Evolutionary conservation across 805 yeast genomes (phyloP).

Genomic region (Metschnikowia picachoensis): DNA sequence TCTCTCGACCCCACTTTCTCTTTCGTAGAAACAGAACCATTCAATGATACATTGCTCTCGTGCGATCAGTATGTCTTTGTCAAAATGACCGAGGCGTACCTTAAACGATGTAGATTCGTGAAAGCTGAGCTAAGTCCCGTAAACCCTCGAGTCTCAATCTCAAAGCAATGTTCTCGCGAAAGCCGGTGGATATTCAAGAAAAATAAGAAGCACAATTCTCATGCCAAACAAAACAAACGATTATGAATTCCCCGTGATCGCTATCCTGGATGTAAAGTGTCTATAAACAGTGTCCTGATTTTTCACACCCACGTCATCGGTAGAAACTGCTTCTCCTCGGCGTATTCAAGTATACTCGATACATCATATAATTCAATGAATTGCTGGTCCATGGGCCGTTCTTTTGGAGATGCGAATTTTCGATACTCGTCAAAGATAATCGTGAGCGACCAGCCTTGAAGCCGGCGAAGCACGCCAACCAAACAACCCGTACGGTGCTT

Average conservation of each 20-base stretch:
- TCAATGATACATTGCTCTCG: too few species aligned
- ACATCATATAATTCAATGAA: conserved; percentile 87
- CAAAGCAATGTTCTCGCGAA: too few species aligned
- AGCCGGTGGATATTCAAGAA: too few species aligned
- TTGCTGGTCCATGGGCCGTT: conserved; percentile 92
- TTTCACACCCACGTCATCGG: conserved; percentile 61
- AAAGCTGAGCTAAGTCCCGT: too few species aligned
- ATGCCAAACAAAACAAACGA: too few species aligned
- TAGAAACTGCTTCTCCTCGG: conserved; percentile 51
- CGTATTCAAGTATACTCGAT: conserved; percentile 52
- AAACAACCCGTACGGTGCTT: conserved; percentile 96
- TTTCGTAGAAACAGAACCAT: too few species aligned
- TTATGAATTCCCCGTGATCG: neutral
- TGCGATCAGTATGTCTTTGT: too few species aligned
- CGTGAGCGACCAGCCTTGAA: conserved; percentile 90
- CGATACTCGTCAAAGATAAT: conserved; percentile 96
- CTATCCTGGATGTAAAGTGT: neutral
- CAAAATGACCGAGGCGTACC: too few species aligned
- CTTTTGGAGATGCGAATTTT: conserved; percentile 91
- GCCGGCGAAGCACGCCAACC: conserved; percentile 84
- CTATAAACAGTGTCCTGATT: neutral
- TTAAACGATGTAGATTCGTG: too few species aligned
- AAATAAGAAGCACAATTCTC: too few species aligned
- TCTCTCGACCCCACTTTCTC: too few species aligned
- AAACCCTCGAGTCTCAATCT: too few species aligned